Evolutionary conservation across 345 rosid genomes (phyloP).

Genomic region (Citrus glauca): DNA sequence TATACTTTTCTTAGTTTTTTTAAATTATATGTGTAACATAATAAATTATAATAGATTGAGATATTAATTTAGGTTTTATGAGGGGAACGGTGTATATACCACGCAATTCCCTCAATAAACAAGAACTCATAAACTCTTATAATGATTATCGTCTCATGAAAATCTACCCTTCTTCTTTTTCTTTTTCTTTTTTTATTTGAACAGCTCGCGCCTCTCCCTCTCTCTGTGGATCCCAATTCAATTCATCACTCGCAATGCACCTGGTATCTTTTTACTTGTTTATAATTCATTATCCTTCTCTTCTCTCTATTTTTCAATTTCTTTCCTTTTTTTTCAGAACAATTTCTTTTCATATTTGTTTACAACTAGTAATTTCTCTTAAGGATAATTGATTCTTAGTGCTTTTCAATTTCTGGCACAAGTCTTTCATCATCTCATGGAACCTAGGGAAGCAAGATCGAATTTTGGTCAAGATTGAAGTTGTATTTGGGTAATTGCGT

Average conservation of each 20-base stretch:
- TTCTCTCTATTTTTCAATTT: background rate
- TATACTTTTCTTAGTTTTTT: too few relatives aligned
- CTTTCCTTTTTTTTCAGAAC: background rate
- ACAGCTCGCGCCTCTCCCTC: background rate
- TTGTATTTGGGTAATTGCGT: background rate
- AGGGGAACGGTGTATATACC: too few relatives aligned
- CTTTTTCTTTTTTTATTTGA: too few relatives aligned
- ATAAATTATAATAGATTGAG: too few relatives aligned
- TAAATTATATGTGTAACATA: too few relatives aligned
- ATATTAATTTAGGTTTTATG: too few relatives aligned
- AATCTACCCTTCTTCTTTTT: too few relatives aligned
- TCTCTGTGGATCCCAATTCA: background rate
- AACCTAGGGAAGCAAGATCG: background rate
- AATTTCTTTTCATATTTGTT: background rate
- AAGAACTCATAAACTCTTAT: background rate
- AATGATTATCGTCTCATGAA: too few relatives aligned
- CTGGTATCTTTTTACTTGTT: background rate
- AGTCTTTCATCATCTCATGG: background rate
- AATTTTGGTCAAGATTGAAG: background rate
- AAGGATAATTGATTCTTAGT: background rate
- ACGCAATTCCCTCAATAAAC: background rate
- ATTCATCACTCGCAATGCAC: background rate
- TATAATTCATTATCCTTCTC: background rate
- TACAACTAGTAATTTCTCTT: background rate
- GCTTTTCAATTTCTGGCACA: background rate